Percentiles rank a stretch among this genome's conserved stretches.
phyloP scores from a whole-genome alignment of 202 grass and related monocot genomes.

The Alloteropsis angusta region DNA sequence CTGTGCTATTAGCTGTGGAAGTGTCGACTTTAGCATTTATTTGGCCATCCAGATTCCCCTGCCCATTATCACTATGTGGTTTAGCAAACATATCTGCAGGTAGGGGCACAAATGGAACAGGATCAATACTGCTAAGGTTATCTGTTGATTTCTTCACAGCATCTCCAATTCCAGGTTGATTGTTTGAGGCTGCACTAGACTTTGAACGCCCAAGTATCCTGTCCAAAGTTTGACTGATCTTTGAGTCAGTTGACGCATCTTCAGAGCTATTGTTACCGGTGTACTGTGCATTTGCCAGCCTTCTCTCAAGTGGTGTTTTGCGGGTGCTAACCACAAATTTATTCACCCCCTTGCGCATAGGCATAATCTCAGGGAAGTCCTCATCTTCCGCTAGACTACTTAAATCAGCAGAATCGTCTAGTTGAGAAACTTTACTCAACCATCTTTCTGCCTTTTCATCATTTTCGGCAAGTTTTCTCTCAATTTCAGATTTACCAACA shows the following conservation, averaged over 20 bases:
- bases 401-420: slow-evolving; percentile 50
- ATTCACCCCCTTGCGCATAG: slow-evolving; percentile 65
- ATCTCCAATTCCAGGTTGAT: slow-evolving; percentile 16
- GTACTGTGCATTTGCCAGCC: slow-evolving; percentile 45
- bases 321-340: slow-evolving; percentile 66
- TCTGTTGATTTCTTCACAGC: slow-evolving; percentile 24
- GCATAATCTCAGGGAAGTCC: slow-evolving; percentile 78
- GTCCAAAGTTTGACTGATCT: slow-evolving; percentile 78
- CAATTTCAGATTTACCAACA: slow-evolving; percentile 47
- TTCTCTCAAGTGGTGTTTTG: slow-evolving; percentile 61
- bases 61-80: slow-evolving; percentile 30
- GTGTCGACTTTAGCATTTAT: slow-evolving; percentile 17
- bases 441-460: slow-evolving; percentile 72
- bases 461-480: slow-evolving; percentile 52
- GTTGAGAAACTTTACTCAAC: slow-evolving; percentile 69
- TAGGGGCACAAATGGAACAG: slow-evolving; percentile 72
- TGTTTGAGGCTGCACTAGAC: slow-evolving; percentile 14
- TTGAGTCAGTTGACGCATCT: slow-evolving; percentile 25
- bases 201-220: slow-evolving; percentile 62
- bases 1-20: slow-evolving; percentile 1
- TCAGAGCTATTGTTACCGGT: slow-evolving; percentile 21
- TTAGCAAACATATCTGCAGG: slow-evolving; percentile 63
- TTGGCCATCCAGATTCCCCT: slow-evolving; percentile 15
- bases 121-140: slow-evolving; percentile 34
- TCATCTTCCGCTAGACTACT: slow-evolving; percentile 50